Evolutionary conservation across 495 filamentous ascomycete species (phyloP).

Genomic region (Tetracladium setigerum): DNA sequence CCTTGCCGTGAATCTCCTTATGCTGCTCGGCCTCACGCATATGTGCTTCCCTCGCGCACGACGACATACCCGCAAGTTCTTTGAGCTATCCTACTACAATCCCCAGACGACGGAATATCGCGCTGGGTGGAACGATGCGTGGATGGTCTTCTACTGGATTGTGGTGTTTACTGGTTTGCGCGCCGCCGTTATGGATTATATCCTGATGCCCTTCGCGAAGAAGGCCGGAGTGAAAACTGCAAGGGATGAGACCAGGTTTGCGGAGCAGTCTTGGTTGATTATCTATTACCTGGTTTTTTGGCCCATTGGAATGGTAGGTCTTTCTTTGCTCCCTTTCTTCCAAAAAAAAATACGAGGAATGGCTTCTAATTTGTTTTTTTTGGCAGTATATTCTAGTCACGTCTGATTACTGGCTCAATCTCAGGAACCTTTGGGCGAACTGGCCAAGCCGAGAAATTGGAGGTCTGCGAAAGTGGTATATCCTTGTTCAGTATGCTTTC

Average conservation of each 20-base stretch:
- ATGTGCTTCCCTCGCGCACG: slow-evolving; percentile 70
- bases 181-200: slow-evolving; percentile 77
- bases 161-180: slow-evolving; percentile 80
- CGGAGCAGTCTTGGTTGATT: slow-evolving; percentile 87
- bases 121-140: slow-evolving; percentile 70
- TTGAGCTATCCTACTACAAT: slow-evolving; percentile 77
- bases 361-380: slow-evolving; percentile 4
- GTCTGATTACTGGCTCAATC: slow-evolving; percentile 71
- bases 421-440: slow-evolving; percentile 69
- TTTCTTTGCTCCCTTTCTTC: not conserved
- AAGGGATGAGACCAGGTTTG: slow-evolving; percentile 73
- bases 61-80: slow-evolving; percentile 75
- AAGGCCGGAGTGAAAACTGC: slow-evolving; percentile 57
- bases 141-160: slow-evolving; percentile 72
- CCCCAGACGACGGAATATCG: slow-evolving; percentile 56
- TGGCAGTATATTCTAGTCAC: slow-evolving; percentile 70
- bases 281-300: slow-evolving; percentile 76
- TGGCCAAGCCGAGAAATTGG: slow-evolving; percentile 72
- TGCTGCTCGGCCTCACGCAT: slow-evolving; percentile 70
- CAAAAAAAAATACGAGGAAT: not conserved
- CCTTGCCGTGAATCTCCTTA: slow-evolving; percentile 68
- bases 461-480: slow-evolving; percentile 80
- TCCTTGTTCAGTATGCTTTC: slow-evolving; percentile 84
- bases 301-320: slow-evolving; percentile 74
- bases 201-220: slow-evolving; percentile 69